Percentiles rank a stretch among this genome's conserved stretches.
phyloP scores from a whole-genome alignment of 805 yeast genomes.

The Candida railenensis region DNA sequence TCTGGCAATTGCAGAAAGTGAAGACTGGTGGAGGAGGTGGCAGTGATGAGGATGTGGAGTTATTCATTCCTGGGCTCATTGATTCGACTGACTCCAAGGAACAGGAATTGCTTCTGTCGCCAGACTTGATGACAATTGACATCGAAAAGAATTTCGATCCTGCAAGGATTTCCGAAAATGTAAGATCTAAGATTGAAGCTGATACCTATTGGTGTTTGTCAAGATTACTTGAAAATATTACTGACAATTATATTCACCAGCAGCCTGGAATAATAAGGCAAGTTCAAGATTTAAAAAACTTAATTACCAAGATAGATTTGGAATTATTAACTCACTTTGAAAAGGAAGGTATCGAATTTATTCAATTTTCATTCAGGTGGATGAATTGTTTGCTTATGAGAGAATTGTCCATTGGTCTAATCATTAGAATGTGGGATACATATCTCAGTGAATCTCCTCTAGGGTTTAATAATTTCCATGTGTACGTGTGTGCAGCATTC shows the following conservation, averaged over 20 bases:
- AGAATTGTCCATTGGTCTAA: conserved; percentile 73
- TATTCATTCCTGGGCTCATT: conserved; percentile 36
- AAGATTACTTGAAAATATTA: conserved; percentile 87
- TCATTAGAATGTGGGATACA: conserved; percentile 97
- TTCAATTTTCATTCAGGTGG: conserved; percentile 97
- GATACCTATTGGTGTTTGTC: conserved; percentile 97
- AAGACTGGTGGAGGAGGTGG: conserved; percentile 7
- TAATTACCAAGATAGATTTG: conserved; percentile 77
- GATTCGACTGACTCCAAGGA: conserved; percentile 26
- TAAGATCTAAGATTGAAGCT: conserved; percentile 76
- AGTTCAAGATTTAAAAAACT: conserved; percentile 73
- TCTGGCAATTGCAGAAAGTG: conserved; percentile 39
- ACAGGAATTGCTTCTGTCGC: conserved; percentile 15
- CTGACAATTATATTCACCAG: conserved; percentile 95
- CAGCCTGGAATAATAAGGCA: conserved; percentile 97
- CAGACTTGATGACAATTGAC: conserved; percentile 22
- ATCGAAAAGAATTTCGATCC: conserved; percentile 64
- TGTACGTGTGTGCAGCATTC: conserved; percentile 97
- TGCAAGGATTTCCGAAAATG: conserved; percentile 52
- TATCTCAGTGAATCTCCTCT: conserved; percentile 71
- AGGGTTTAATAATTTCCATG: conserved; percentile 90
- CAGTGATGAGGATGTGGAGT: conserved; percentile 8
- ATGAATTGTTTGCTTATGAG: conserved; percentile 98
- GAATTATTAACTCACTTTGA: conserved; percentile 73
- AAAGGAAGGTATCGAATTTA: conserved; percentile 83